Conservation (phyloP, 2,329 filamentous ascomycete species). For the Colletotrichum sp. region DNA sequence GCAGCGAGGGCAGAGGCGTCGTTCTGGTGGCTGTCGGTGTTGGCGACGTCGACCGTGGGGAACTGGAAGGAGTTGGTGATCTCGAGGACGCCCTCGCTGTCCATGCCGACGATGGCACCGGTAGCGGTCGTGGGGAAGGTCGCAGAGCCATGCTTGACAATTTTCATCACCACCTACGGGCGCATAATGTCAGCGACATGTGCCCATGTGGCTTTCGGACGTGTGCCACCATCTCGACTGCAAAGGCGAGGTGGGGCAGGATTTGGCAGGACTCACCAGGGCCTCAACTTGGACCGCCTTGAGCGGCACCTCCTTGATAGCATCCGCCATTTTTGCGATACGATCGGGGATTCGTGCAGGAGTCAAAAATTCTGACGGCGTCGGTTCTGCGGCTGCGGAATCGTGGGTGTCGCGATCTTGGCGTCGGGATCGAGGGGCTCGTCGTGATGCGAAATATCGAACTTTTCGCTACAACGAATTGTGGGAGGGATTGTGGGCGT, state of each 20-base stretch:
- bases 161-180: conserved; percentile 89
- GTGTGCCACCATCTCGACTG: neutral
- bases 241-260: conserved; percentile 39
- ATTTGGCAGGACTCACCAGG: conserved; percentile 67
- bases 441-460: conserved; percentile 43
- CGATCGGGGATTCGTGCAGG: conserved; percentile 25
- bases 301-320: conserved; percentile 72
- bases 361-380: conserved; percentile 23
- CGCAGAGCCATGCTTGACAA: conserved; percentile 92
- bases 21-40: conserved; percentile 76
- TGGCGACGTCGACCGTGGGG: conserved; percentile 77
- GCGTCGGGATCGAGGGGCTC: conserved; percentile 8
- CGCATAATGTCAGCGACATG: conserved; percentile 23
- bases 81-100: conserved; percentile 80
- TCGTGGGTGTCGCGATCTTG: conserved; percentile 27
- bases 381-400: conserved; percentile 29
- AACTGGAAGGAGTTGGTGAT: conserved; percentile 96
- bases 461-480: conserved; percentile 47
- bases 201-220: neutral
- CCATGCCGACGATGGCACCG: conserved; percentile 92
- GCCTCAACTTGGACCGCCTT: conserved; percentile 94
- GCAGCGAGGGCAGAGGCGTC: conserved; percentile 79
- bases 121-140: conserved; percentile 89
- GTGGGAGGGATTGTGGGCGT: conserved; percentile 48
- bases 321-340: conserved; percentile 61